Percentiles rank a stretch among this genome's conserved stretches.
Conservation (phyloP, 139 green algal genomes). For the Mesotaenium endlicherianum region DNA sequence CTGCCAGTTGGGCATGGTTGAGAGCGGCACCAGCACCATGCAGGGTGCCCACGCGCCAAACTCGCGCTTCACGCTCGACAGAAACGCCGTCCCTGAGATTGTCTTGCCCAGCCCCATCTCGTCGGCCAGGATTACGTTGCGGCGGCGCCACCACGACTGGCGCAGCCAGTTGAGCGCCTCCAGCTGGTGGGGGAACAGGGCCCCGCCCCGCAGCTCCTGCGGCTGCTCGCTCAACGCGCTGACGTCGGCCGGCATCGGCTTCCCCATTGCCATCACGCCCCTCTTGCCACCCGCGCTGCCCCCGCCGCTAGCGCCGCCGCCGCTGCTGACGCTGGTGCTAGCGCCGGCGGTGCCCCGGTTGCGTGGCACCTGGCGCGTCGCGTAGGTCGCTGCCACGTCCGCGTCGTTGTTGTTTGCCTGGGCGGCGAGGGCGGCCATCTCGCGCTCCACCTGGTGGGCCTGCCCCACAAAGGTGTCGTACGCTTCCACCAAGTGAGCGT, state of each 20-base stretch:
- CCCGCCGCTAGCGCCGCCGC: background rate
- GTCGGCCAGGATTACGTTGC: conserved; percentile 87
- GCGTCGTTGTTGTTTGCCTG: too few species aligned
- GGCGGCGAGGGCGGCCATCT: conserved; percentile 1
- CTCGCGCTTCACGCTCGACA: conserved; percentile 38
- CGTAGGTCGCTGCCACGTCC: too few species aligned
- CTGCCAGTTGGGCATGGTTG: conserved; percentile 88
- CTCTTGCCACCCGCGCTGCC: background rate
- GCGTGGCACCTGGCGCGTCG: too few species aligned
- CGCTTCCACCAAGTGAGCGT: conserved; percentile 18
- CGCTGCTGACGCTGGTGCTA: background rate
- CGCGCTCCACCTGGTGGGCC: background rate
- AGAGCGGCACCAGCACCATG: conserved; percentile 87
- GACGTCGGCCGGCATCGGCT: conserved; percentile 24
- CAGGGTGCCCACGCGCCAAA: conserved; percentile 56
- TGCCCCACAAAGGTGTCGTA: conserved; percentile 22
- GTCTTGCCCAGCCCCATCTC: conserved; percentile 88
- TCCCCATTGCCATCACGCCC: conserved; percentile 24
- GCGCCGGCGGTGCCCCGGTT: background rate
- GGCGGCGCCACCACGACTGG: conserved; percentile 37
- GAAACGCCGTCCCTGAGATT: conserved; percentile 56
- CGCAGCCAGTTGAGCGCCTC: conserved; percentile 68
- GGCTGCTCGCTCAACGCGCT: conserved; percentile 60
- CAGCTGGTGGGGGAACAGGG: conserved; percentile 76
- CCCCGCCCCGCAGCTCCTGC: conserved; percentile 60